Evolutionary conservation across 2,329 filamentous ascomycete species (phyloP).

Genomic region (Uncinocarpus reesii): DNA sequence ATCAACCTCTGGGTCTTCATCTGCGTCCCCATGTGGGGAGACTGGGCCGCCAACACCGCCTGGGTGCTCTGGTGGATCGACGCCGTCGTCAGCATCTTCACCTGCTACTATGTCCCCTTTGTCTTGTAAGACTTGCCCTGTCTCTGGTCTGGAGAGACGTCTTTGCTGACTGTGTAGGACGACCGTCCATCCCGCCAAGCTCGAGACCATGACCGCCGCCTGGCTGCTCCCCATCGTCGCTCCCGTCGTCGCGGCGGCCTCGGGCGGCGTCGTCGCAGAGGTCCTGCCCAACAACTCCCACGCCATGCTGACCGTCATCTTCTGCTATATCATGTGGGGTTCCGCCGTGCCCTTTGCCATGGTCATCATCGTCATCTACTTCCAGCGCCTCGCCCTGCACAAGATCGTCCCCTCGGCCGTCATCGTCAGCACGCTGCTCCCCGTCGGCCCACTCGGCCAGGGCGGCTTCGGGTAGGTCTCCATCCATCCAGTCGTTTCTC

Average conservation of each 20-base stretch:
- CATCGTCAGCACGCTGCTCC: conserved; percentile 58
- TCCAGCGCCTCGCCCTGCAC: conserved; percentile 56
- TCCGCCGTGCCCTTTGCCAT: conserved; percentile 52
- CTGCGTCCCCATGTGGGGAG: conserved; percentile 48
- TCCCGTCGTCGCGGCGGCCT: conserved; percentile 54
- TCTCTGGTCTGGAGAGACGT: no score
- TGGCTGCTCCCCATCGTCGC: conserved; percentile 58
- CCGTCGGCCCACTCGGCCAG: conserved; percentile 56
- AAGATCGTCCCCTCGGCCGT: conserved; percentile 56
- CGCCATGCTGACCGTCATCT: conserved; percentile 52
- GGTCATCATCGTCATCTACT: conserved; percentile 57
- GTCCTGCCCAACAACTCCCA: conserved; percentile 46
- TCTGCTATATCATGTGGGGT: conserved; percentile 59
- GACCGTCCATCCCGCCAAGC: conserved; percentile 22
- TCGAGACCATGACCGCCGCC: conserved; percentile 52
- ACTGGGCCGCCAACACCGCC: conserved; percentile 39
- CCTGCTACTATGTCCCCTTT: conserved; percentile 42
- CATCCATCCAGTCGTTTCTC: background rate
- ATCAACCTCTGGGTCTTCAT: conserved; percentile 52
- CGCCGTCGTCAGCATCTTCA: conserved; percentile 34
- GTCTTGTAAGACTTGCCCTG: conserved; percentile 48
- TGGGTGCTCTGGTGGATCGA: conserved; percentile 45
- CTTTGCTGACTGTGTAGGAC: conserved; percentile 8
- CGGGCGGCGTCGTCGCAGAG: conserved; percentile 55
- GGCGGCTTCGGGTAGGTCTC: conserved; percentile 47